A percentile compares a stretch with the other conserved stretches of the same genome.
phyloP scores from a whole-genome alignment of 306 rosid species.

The Urtica urens region DNA sequence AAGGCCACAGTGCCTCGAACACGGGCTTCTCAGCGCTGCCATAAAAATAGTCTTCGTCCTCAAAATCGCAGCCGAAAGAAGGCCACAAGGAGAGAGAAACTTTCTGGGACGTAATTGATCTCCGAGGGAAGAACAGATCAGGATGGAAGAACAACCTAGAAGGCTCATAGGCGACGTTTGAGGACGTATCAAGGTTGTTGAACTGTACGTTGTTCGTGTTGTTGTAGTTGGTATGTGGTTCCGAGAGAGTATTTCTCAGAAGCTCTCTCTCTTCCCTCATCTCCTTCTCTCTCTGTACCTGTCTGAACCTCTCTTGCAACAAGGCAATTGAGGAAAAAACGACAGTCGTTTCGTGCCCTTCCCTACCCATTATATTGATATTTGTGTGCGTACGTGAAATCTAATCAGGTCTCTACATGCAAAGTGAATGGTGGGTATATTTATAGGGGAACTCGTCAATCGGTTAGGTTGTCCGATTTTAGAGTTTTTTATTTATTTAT shows the following conservation, averaged over 20 bases:
- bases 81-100: conserved; percentile 59
- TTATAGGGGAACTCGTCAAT: conserved; percentile 6
- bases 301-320: conserved; percentile 79
- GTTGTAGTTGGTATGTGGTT: too few relatives aligned
- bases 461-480: conserved; percentile 24
- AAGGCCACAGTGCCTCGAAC: conserved; percentile 26
- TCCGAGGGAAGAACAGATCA: conserved; percentile 13
- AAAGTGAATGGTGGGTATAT: neutral
- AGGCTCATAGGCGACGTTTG: conserved; percentile 13
- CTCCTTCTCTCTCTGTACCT: conserved; percentile 68
- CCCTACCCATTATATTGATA: conserved; percentile 32
- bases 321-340: conserved; percentile 65
- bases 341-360: conserved; percentile 26
- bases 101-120: conserved; percentile 19
- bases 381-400: neutral
- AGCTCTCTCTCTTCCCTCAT: conserved; percentile 77
- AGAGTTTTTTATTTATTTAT: neutral
- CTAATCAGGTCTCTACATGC: conserved; percentile 1
- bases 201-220: conserved; percentile 2
- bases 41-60: conserved; percentile 1
- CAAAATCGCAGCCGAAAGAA: conserved; percentile 5
- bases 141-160: conserved; percentile 25
- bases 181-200: conserved; percentile 1
- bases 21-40: conserved; percentile 12
- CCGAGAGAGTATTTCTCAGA: conserved; percentile 25